These are phyloP conservation scores for Diplodia mutila DNA, from an alignment of 2,329 filamentous ascomycete species.

Conservation along the genomic window DNA sequence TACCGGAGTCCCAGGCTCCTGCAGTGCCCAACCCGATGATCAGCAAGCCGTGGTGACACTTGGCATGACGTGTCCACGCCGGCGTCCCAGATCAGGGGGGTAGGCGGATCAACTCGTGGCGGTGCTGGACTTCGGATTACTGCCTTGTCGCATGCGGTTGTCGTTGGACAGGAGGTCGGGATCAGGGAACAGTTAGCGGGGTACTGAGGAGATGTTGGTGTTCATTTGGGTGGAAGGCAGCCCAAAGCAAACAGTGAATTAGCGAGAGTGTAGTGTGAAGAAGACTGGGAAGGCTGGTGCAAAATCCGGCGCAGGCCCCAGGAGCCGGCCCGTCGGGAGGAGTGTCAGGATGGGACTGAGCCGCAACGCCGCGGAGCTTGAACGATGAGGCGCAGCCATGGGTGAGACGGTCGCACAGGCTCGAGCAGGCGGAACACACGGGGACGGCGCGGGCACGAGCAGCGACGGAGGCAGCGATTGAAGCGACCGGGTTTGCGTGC, in stretches of 20 bases:
- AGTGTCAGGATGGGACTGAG: background rate
- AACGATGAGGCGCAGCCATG: background rate
- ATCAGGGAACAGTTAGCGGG: background rate
- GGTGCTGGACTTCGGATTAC: background rate
- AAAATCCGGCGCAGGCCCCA: background rate
- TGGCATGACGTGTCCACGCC: conserved; percentile 1
- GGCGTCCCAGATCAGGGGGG: background rate
- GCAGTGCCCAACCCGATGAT: background rate
- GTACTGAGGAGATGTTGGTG: no score
- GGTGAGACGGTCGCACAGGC: background rate
- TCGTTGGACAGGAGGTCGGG: background rate
- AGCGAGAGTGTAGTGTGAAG: background rate
- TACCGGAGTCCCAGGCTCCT: background rate
- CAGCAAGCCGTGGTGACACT: background rate
- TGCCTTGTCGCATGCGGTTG: background rate
- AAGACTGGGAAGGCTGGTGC: background rate
- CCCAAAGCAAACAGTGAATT: no score
- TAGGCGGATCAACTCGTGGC: conserved; percentile 3
- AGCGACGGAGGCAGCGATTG: background rate
- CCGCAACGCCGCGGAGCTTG: background rate
- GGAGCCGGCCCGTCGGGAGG: background rate
- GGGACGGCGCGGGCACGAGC: background rate
- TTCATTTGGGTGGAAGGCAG: no score
- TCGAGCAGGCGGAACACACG: background rate
- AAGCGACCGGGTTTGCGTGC: background rate